phyloP scores from a whole-genome alignment of 495 filamentous ascomycete genomes.

The Podospora didyma region DNA sequence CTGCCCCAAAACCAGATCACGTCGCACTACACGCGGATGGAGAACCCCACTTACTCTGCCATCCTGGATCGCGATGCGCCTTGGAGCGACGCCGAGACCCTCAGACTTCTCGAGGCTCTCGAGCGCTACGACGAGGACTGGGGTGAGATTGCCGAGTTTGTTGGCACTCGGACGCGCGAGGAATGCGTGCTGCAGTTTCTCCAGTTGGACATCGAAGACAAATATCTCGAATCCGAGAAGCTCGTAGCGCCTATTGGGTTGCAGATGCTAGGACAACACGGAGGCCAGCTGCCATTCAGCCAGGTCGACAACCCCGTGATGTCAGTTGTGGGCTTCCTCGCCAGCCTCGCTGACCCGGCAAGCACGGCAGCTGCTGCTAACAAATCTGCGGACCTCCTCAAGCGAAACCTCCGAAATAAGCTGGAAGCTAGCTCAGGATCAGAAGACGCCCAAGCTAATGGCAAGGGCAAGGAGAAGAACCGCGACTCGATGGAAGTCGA shows the following conservation, averaged over 20 bases:
- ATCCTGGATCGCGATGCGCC: conserved; percentile 75
- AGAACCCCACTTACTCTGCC: conserved; percentile 72
- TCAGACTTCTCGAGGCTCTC: conserved; percentile 81
- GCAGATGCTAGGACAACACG: conserved; percentile 55
- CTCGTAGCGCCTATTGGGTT: conserved; percentile 55
- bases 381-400: conserved; percentile 79
- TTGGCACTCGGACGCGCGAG: conserved; percentile 86
- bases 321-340: conserved; percentile 90
- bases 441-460: conserved; percentile 31
- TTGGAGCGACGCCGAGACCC: conserved; percentile 85
- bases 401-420: conserved; percentile 65
- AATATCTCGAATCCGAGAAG: conserved; percentile 75
- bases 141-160: conserved; percentile 86
- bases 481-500: conserved; percentile 55
- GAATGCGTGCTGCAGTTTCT: conserved; percentile 96
- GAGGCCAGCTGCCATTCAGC: conserved; percentile 77
- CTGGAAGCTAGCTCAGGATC: conserved; percentile 63
- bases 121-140: conserved; percentile 94
- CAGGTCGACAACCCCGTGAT: conserved; percentile 92
- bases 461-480: conserved; percentile 52
- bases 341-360: conserved; percentile 78
- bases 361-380: conserved; percentile 86
- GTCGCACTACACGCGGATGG: conserved; percentile 78
- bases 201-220: conserved; percentile 85
- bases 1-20: conserved; percentile 69